Conservation (phyloP, 1,139 yeast genomes). For the Magnusiomyces sp. region DNA sequence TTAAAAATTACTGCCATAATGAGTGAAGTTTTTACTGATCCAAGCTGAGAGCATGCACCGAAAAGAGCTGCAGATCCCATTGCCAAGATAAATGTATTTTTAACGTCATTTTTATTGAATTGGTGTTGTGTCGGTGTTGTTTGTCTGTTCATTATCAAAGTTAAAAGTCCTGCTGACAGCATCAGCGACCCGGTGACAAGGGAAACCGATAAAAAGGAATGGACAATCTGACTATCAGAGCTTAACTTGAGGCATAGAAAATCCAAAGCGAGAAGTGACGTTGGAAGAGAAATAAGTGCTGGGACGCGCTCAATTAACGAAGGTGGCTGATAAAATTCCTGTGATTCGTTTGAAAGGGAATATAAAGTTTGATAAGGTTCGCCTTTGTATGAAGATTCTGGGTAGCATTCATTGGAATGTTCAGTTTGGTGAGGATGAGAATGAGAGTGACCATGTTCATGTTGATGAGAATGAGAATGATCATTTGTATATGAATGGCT, state of each 20-base stretch:
- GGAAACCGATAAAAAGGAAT: conserved; percentile 16
- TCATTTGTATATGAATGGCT: conserved; percentile 9
- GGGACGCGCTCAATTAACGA: conserved; percentile 29
- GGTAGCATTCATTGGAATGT: too few species aligned
- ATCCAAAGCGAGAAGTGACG: conserved; percentile 27
- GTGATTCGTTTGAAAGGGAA: conserved; percentile 1
- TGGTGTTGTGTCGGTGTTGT: not conserved
- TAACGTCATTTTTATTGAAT: conserved; percentile 8
- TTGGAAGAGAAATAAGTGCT: conserved; percentile 32
- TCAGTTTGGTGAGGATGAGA: conserved; percentile 8
- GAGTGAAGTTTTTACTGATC: conserved; percentile 14
- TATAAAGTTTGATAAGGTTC: conserved; percentile 1
- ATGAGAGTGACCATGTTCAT: conserved; percentile 7
- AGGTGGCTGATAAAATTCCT: conserved; percentile 10
- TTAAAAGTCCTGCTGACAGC: conserved; percentile 21
- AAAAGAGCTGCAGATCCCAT: conserved; percentile 11
- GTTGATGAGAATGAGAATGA: conserved; percentile 7
- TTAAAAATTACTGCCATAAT: conserved; percentile 12
- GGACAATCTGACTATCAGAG: not conserved
- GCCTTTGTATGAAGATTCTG: conserved; percentile 6
- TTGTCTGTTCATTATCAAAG: conserved; percentile 18
- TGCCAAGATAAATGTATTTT: conserved; percentile 10
- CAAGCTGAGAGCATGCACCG: conserved; percentile 15
- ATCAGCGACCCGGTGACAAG: conserved; percentile 24
- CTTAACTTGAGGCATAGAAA: conserved; percentile 15